Percentiles rank a stretch among this genome's conserved stretches.
Evolutionary conservation across 2,329 filamentous ascomycete species (phyloP).

Genomic region (Ophiocordyceps camponoti-rufipedis): DNA sequence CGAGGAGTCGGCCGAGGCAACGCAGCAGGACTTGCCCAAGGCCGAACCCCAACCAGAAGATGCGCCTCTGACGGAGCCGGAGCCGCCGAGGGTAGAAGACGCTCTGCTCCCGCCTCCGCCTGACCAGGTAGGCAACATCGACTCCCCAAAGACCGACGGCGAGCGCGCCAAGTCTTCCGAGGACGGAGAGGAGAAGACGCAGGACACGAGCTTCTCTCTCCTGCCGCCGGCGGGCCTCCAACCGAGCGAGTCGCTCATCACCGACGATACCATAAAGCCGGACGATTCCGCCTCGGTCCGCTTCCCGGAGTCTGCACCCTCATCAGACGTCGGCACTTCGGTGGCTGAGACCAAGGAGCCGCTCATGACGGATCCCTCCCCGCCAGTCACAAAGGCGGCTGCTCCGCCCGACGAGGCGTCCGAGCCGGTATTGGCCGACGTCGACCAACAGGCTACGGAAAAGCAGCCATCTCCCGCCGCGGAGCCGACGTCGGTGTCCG

Average conservation of each 20-base stretch:
- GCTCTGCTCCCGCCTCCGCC: constrained; percentile 17
- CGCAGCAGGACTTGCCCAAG: constrained; percentile 10
- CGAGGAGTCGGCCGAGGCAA: constrained; percentile 9
- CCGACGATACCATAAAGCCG: constrained; percentile 18
- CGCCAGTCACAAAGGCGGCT: background rate
- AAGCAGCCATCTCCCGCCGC: background rate
- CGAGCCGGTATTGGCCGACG: constrained; percentile 22
- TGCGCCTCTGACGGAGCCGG: background rate
- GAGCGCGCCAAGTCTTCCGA: constrained; percentile 5
- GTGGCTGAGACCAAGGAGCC: constrained; percentile 7
- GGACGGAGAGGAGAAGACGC: constrained; percentile 9
- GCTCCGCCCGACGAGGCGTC: constrained; percentile 5
- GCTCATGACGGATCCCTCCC: background rate
- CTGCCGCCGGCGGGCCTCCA: constrained; percentile 7
- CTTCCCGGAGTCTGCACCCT: constrained; percentile 12
- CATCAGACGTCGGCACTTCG: constrained; percentile 10
- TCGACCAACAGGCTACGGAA: constrained; percentile 18
- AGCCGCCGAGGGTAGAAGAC: constrained; percentile 1
- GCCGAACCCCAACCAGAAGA: background rate
- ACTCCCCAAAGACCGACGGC: constrained; percentile 14
- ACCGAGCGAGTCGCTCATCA: constrained; percentile 15
- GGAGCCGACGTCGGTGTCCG: background rate
- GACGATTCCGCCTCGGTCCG: constrained; percentile 18
- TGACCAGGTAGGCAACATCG: constrained; percentile 21
- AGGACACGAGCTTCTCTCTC: constrained; percentile 2